These are phyloP conservation scores for Brasenia schreberi DNA, from an alignment of 164 flowering plant species.

Conservation along the genomic window DNA sequence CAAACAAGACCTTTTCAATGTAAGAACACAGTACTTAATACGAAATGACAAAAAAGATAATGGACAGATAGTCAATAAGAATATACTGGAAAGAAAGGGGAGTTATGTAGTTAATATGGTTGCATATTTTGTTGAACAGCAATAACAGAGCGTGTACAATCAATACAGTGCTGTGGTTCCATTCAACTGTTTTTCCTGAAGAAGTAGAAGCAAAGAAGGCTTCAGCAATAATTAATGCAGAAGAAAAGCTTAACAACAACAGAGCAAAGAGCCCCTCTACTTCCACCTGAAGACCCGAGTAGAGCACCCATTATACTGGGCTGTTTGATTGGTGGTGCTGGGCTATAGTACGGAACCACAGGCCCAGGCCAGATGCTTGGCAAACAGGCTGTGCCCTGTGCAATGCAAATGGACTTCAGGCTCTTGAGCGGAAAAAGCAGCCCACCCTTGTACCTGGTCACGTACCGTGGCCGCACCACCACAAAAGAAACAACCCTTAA, in stretches of 20 bases:
- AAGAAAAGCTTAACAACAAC: conserved; percentile 4
- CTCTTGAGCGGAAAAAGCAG: too few species aligned
- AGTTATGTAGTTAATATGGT: not conserved
- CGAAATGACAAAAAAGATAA: not conserved
- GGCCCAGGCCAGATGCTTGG: too few species aligned
- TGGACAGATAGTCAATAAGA: not conserved
- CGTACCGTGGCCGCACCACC: too few species aligned
- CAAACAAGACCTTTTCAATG: conserved; percentile 79
- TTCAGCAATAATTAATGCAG: conserved; percentile 12
- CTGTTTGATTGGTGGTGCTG: too few species aligned
- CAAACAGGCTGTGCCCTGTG: too few species aligned
- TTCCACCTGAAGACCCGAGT: too few species aligned
- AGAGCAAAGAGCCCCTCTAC: not conserved
- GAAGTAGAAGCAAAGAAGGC: conserved; percentile 55
- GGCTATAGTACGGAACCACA: too few species aligned
- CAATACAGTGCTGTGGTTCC: conserved; percentile 93
- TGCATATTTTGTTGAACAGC: conserved; percentile 25
- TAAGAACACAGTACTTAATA: not conserved
- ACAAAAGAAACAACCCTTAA: too few species aligned
- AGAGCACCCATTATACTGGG: too few species aligned
- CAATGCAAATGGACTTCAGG: too few species aligned
- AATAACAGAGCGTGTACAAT: conserved; percentile 79
- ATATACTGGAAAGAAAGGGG: not conserved
- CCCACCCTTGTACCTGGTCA: too few species aligned
- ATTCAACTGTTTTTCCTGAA: conserved; percentile 82